phyloP scores from a whole-genome alignment of 371 early-diverging fungal genomes.

The Mucor plumbeus region DNA sequence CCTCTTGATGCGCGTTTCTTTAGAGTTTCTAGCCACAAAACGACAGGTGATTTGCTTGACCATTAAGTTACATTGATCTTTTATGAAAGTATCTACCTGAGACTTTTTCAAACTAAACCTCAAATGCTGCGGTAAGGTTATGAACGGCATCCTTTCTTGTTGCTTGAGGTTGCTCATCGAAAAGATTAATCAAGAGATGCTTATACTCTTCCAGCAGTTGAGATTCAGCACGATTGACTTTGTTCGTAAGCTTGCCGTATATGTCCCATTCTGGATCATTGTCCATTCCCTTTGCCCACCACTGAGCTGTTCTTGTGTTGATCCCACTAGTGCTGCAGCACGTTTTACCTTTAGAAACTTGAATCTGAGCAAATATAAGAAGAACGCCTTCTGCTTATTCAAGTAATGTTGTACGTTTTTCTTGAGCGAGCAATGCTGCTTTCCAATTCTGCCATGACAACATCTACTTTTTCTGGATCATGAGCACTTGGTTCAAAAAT shows the following conservation, averaged over 20 bases:
- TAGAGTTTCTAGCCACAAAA: constrained; percentile 11
- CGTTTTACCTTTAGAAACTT: too few species aligned
- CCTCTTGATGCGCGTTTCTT: constrained; percentile 1
- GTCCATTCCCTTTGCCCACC: too few species aligned
- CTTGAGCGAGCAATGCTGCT: too few species aligned
- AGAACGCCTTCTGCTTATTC: too few species aligned
- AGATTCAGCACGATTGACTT: not conserved
- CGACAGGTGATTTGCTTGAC: constrained; percentile 15
- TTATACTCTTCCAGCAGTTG: constrained; percentile 24
- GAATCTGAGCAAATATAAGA: too few species aligned
- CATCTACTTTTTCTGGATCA: too few species aligned
- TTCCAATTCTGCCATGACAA: too few species aligned
- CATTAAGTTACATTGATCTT: constrained; percentile 19
- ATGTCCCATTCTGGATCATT: constrained; percentile 15
- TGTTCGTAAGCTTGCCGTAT: constrained; percentile 1
- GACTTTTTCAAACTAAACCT: constrained; percentile 5
- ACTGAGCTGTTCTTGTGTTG: too few species aligned
- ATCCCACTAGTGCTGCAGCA: too few species aligned
- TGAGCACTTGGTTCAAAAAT: too few species aligned
- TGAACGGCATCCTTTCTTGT: constrained; percentile 19
- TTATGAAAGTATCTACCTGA: constrained; percentile 15
- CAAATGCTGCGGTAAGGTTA: constrained; percentile 12
- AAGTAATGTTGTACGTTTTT: too few species aligned
- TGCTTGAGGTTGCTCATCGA: constrained; percentile 20
- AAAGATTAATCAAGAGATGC: not conserved